Evolutionary conservation across 2,329 filamentous ascomycete species (phyloP).

Genomic region (Colletotrichum orbiculare): DNA sequence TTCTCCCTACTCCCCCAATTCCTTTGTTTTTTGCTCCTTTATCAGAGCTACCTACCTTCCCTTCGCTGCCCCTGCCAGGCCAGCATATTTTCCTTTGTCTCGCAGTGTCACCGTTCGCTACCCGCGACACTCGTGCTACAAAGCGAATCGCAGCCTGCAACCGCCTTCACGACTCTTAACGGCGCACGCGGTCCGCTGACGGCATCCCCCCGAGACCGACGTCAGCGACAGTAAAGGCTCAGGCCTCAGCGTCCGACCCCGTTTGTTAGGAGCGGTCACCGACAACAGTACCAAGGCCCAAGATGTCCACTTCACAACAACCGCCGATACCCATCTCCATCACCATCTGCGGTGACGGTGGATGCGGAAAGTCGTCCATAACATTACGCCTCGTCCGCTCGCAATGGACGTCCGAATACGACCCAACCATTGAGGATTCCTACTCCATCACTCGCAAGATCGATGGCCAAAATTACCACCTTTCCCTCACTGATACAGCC

Average conservation of each 20-base stretch:
- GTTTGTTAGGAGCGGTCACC: constrained; percentile 4
- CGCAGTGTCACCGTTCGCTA: not conserved
- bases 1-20: not conserved
- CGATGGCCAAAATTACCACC: constrained; percentile 83
- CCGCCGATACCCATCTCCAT: constrained; percentile 72
- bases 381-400: constrained; percentile 84
- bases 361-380: constrained; percentile 87
- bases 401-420: constrained; percentile 86
- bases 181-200: constrained; percentile 14
- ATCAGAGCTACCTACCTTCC: not conserved
- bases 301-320: constrained; percentile 41
- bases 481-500: constrained; percentile 83
- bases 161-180: not conserved
- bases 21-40: not conserved
- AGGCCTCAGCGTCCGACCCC: not conserved
- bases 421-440: constrained; percentile 85
- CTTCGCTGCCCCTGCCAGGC: not conserved
- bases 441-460: constrained; percentile 85
- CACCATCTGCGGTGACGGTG: constrained; percentile 88
- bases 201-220: constrained; percentile 2
- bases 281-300: constrained; percentile 1
- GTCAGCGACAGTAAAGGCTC: not conserved
- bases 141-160: constrained; percentile 4
- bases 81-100: constrained; percentile 1
- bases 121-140: constrained; percentile 7